Base-by-base conservation (phyloP, 2,329 filamentous ascomycete species). In the Venturiaceae sp. region DNA sequence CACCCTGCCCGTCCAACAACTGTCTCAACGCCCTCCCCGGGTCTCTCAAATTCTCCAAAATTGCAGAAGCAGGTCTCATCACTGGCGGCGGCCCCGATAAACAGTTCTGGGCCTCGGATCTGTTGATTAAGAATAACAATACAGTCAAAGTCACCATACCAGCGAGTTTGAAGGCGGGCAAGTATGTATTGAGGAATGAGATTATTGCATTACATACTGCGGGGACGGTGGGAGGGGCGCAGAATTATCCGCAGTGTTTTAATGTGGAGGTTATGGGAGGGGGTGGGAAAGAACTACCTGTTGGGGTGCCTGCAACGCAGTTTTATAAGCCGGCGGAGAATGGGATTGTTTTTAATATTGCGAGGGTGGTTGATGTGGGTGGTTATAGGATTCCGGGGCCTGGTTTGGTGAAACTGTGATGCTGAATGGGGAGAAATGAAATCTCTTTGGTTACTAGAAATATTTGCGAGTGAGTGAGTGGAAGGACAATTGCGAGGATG, bases 21-120 rank as follows among this genome's bases (percentile, higher is more conserved):
- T 73, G 77, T 36, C 67, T 69, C 0, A 80, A 78, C 58, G 77
- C 80, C 68, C 80, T 81, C 68, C 71, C 68, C 2, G 65, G 71
- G 3, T 5, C 16, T 8, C 75, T 86, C 34, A 69, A 80, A 62
- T 86, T 80, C 70, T 81, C 84, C 77, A 87, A 87, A 77, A 84
- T 87, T 60, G 77, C 78, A 36, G 77, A 77, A 58, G 73, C 68
- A 33, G 84, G 83, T 59, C 75, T 83, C 62, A 71, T 80, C 60
- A 66, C 72, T 61, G 72, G 77, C 0, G 77, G 78, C 37, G 16
- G 16, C 8, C 28, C 34, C 7, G 26, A 30, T n/a, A 19, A 13
- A 7, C 19, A 58, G 8, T 70, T 68, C 44, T 86, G 83, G 83
- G 83, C 80, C 47, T 71, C 79, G 7, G 80, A 84, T 62, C 66